Percentiles rank a stretch among this genome's conserved stretches.
Conservation (phyloP, 208 protist genomes). For the Trichomonas gallinae region DNA sequence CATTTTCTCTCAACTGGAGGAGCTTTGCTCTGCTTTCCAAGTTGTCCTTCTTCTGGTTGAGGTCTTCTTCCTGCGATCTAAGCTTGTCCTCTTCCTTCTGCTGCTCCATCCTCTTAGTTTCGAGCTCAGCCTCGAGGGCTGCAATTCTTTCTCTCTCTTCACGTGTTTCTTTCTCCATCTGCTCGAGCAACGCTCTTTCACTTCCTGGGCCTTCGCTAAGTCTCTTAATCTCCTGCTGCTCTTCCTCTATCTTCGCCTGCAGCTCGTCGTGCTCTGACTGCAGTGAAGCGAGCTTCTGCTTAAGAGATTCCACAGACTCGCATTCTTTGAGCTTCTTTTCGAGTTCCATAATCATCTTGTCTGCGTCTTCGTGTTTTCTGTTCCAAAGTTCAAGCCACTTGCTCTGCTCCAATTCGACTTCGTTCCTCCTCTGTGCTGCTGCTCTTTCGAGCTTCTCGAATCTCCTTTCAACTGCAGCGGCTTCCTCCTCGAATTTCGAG, state of each 20-base stretch:
- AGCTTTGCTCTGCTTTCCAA: neutral
- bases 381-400: neutral
- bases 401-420: neutral
- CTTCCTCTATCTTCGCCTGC: neutral
- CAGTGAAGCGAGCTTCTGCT: neutral
- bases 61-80: neutral
- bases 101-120: neutral
- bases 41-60: neutral
- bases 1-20: neutral
- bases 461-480: neutral
- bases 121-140: neutral
- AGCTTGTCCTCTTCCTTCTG: neutral
- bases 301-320: neutral
- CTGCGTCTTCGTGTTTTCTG: neutral
- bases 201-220: neutral
- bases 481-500: neutral
- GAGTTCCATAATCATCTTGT: neutral
- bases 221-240: neutral
- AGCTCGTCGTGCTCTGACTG: neutral
- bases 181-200: neutral
- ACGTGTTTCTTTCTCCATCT: neutral
- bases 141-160: neutral
- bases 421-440: neutral
- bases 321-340: neutral
- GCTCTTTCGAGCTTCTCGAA: neutral